These are phyloP conservation scores for Peronospora destructor DNA, from an alignment of 352 stramenopile genomes.

Conservation along the genomic window DNA sequence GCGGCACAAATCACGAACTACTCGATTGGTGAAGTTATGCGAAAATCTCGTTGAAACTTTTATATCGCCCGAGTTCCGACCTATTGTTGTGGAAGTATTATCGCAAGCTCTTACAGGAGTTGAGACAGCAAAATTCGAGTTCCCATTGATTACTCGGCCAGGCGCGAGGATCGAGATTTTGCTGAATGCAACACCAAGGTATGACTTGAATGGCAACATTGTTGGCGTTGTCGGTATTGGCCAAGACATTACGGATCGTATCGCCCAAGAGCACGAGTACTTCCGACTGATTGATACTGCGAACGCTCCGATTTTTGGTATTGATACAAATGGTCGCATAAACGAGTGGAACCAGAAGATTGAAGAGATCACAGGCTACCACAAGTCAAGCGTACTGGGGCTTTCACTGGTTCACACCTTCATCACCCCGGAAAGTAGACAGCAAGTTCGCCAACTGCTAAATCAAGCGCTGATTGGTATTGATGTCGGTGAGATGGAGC, in stretches of 20 bases:
- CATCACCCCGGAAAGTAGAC: conserved; percentile 54
- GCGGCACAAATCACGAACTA: conserved; percentile 85
- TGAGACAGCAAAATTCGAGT: conserved; percentile 31
- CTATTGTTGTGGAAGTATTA: conserved; percentile 57
- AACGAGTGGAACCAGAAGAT: conserved; percentile 74
- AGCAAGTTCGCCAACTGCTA: conserved; percentile 51
- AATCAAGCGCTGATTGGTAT: conserved; percentile 74
- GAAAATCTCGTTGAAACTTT: conserved; percentile 81
- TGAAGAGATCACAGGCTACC: conserved; percentile 67
- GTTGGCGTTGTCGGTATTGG: conserved; percentile 47
- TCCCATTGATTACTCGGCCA: conserved; percentile 29
- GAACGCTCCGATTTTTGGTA: conserved; percentile 79
- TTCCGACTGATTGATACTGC: conserved; percentile 56
- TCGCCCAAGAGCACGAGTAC: conserved; percentile 23
- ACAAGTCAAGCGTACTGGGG: conserved; percentile 52
- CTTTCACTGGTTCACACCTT: conserved; percentile 70
- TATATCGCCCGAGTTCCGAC: conserved; percentile 63
- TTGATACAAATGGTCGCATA: conserved; percentile 53
- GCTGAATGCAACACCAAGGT: conserved; percentile 45
- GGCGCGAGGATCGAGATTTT: conserved; percentile 63
- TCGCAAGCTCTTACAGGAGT: conserved; percentile 58
- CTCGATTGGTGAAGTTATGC: conserved; percentile 65
- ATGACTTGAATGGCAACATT: conserved; percentile 50
- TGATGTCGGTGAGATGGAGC: conserved; percentile 76
- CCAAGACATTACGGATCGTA: conserved; percentile 1